Conservation (phyloP, 805 yeast species). For the Brettanomyces anomalus region DNA sequence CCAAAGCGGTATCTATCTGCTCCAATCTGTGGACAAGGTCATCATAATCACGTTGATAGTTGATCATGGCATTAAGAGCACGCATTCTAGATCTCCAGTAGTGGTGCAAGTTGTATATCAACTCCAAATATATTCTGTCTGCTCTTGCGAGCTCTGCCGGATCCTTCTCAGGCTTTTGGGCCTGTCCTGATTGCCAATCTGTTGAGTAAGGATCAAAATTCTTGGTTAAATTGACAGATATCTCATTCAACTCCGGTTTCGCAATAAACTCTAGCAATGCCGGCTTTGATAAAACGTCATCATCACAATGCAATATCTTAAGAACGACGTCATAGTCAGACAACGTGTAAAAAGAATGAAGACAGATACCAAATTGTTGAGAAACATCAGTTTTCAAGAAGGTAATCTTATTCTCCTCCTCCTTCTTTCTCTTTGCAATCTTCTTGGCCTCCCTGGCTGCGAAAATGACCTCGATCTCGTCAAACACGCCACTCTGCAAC, state of each 20-base stretch:
- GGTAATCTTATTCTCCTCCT: slow-evolving; percentile 47
- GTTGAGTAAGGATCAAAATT: slow-evolving; percentile 75
- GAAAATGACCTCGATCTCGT: slow-evolving; percentile 78
- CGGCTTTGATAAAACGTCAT: slow-evolving; percentile 55
- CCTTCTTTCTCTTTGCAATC: slow-evolving; percentile 35
- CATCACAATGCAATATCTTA: slow-evolving; percentile 71
- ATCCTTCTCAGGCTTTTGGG: slow-evolving; percentile 52
- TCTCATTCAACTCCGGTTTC: slow-evolving; percentile 65
- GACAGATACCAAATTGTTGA: slow-evolving; percentile 90
- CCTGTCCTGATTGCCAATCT: slow-evolving; percentile 44
- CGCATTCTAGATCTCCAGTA: slow-evolving; percentile 93
- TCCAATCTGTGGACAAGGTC: slow-evolving; percentile 63
- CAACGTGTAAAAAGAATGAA: slow-evolving; percentile 62
- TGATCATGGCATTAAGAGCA: slow-evolving; percentile 61
- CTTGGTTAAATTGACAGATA: slow-evolving; percentile 60
- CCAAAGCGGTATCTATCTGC: slow-evolving; percentile 64
- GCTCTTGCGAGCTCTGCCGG: slow-evolving; percentile 75
- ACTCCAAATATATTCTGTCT: slow-evolving; percentile 74
- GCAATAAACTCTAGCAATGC: slow-evolving; percentile 81
- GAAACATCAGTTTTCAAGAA: slow-evolving; percentile 78
- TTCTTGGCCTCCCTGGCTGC: slow-evolving; percentile 69
- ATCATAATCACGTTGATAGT: slow-evolving; percentile 69
- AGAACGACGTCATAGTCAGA: slow-evolving; percentile 57
- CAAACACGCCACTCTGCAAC: slow-evolving; percentile 67
- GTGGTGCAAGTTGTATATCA: slow-evolving; percentile 72